Conservation (phyloP, 371 early-diverging fungal species). For the Conidiobolus incongruus region DNA sequence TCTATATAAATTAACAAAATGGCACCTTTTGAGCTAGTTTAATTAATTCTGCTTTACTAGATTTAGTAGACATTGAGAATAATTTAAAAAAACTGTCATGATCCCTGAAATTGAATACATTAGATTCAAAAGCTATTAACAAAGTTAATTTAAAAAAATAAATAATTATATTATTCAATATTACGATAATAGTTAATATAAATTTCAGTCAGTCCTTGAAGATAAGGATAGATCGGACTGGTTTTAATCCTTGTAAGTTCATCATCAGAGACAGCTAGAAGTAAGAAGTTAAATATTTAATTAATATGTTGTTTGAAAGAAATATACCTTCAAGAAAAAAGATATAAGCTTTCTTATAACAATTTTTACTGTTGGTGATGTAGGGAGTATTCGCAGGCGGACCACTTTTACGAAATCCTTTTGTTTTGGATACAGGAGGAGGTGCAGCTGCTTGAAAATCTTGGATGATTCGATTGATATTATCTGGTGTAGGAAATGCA, state of each 20-base stretch:
- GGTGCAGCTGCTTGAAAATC: constrained; percentile 63
- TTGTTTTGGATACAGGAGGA: constrained; percentile 46
- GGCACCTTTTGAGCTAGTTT: constrained; percentile 36
- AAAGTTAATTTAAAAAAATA: constrained; percentile 8
- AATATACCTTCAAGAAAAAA: background rate
- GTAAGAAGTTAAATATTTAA: background rate
- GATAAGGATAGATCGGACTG: constrained; percentile 25
- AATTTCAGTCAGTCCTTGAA: constrained; percentile 47
- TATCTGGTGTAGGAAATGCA: constrained; percentile 28
- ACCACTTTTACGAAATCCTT: constrained; percentile 36
- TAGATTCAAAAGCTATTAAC: constrained; percentile 45
- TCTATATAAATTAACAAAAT: background rate
- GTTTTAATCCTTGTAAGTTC: constrained; percentile 33
- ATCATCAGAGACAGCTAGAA: constrained; percentile 17
- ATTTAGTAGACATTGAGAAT: constrained; percentile 20
- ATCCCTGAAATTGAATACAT: constrained; percentile 52
- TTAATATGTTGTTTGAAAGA: background rate
- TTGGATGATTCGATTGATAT: constrained; percentile 74
- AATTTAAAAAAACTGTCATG: constrained; percentile 34
- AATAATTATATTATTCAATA: background rate
- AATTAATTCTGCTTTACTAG: constrained; percentile 30
- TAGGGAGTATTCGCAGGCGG: constrained; percentile 9
- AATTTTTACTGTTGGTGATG: background rate
- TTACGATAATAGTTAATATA: constrained; percentile 50
- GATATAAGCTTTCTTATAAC: background rate